phyloP scores from a whole-genome alignment of 768 basidiomycete genomes.

The Candolleomyces eurysporus region DNA sequence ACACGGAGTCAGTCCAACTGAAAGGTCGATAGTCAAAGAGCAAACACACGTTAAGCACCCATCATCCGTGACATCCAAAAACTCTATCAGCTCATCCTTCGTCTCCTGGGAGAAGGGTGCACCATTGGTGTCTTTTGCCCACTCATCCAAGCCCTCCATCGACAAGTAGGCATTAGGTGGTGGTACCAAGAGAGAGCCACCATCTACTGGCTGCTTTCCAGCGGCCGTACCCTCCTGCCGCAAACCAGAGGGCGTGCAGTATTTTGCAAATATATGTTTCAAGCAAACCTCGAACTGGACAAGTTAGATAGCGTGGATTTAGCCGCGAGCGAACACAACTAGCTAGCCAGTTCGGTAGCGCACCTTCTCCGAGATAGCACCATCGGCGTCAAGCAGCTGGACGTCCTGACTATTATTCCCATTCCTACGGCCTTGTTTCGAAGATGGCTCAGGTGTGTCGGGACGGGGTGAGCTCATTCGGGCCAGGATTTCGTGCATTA shows the following conservation, averaged over 20 bases:
- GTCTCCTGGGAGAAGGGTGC: constrained; percentile 72
- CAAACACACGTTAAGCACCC: constrained; percentile 67
- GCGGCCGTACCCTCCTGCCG: constrained; percentile 11
- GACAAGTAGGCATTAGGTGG: constrained; percentile 58
- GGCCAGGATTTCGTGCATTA: background rate
- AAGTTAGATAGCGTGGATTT: constrained; percentile 1
- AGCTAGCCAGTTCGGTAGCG: constrained; percentile 7
- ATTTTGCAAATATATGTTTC: constrained; percentile 77
- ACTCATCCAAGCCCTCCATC: constrained; percentile 63
- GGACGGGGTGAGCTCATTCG: constrained; percentile 44
- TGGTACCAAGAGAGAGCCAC: constrained; percentile 38
- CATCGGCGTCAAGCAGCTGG: constrained; percentile 69
- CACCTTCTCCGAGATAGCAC: constrained; percentile 64
- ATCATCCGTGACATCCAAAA: constrained; percentile 71
- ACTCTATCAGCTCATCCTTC: constrained; percentile 74
- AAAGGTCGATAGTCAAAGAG: background rate
- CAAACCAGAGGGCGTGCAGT: constrained; percentile 51
- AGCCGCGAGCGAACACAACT: background rate
- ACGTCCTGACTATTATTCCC: constrained; percentile 25
- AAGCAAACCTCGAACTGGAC: constrained; percentile 65
- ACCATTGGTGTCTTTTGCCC: constrained; percentile 83
- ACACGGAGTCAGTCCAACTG: background rate
- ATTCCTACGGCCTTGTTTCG: constrained; percentile 59
- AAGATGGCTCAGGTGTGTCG: constrained; percentile 62
- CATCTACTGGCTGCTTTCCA: background rate